A percentile compares a stretch with the other conserved stretches of the same genome.
Evolutionary conservation across 2,329 filamentous ascomycete genomes (phyloP).

Genomic region (Verticillium nonalfalfae): DNA sequence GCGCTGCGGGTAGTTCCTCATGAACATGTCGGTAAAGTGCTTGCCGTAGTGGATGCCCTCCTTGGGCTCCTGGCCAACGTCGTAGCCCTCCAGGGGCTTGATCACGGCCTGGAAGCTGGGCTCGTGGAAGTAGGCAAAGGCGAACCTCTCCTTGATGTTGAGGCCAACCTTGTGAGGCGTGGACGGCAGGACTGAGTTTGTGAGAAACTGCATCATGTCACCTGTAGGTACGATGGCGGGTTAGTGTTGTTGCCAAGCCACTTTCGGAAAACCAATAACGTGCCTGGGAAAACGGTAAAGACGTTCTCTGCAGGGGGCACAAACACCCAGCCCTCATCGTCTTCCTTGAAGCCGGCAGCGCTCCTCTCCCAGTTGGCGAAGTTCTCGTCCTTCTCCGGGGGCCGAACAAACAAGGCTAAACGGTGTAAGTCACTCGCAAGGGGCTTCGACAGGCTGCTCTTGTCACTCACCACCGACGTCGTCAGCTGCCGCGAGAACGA

Average conservation of each 20-base stretch:
- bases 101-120: conserved; percentile 39
- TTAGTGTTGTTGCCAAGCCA: not conserved
- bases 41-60: conserved; percentile 44
- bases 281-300: conserved; percentile 43
- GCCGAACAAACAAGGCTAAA: conserved; percentile 33
- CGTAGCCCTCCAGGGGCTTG: conserved; percentile 32
- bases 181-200: conserved; percentile 34
- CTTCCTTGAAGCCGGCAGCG: conserved; percentile 34
- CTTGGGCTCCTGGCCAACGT: conserved; percentile 18
- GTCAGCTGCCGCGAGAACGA: conserved; percentile 43
- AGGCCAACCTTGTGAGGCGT: conserved; percentile 45
- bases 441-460: not conserved
- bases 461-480: conserved; percentile 34
- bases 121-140: conserved; percentile 46
- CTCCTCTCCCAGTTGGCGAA: conserved; percentile 39
- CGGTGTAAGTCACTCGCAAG: not conserved
- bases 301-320: conserved; percentile 35
- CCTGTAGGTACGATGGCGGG: conserved; percentile 19
- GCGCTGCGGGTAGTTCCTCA: conserved; percentile 41
- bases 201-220: conserved; percentile 47
- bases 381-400: conserved; percentile 29
- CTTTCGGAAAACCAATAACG: not conserved
- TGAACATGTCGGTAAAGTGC: conserved; percentile 45
- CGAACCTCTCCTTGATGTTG: conserved; percentile 38
- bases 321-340: conserved; percentile 39